Evolutionary conservation across 345 rosid genomes (phyloP).

Genomic region (Xanthoceras sorbifolium): DNA sequence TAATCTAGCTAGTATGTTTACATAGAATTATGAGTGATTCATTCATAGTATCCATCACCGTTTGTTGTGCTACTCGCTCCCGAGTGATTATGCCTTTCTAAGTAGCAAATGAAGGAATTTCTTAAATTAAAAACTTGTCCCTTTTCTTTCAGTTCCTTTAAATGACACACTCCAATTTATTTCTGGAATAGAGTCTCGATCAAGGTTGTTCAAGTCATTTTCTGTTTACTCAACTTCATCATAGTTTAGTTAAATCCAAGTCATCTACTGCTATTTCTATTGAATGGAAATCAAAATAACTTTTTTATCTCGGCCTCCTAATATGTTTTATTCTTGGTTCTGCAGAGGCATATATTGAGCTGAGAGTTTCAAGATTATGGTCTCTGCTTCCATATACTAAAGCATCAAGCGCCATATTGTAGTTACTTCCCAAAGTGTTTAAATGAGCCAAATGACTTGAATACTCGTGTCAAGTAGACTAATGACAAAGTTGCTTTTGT

Average conservation of each 20-base stretch:
- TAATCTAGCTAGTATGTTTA: no score
- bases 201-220: background rate
- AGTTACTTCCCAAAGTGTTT: background rate
- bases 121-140: no score
- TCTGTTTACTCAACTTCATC: background rate
- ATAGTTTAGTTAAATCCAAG: background rate
- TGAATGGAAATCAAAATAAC: background rate
- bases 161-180: no score
- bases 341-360: background rate
- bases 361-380: background rate
- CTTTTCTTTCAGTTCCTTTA: no score
- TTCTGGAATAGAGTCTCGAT: background rate
- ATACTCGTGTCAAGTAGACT: background rate
- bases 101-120: no score
- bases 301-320: background rate
- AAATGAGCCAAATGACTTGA: background rate
- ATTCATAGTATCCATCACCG: no score
- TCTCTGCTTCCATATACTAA: background rate
- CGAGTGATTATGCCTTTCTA: no score
- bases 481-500: background rate
- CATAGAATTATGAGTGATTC: no score
- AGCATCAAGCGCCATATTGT: background rate
- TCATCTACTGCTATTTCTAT: background rate
- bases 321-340: background rate
- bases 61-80: no score